These are phyloP conservation scores for Gaeumannomyces sp. DNA, from an alignment of 2,329 filamentous ascomycete species.

Conservation along the genomic window DNA sequence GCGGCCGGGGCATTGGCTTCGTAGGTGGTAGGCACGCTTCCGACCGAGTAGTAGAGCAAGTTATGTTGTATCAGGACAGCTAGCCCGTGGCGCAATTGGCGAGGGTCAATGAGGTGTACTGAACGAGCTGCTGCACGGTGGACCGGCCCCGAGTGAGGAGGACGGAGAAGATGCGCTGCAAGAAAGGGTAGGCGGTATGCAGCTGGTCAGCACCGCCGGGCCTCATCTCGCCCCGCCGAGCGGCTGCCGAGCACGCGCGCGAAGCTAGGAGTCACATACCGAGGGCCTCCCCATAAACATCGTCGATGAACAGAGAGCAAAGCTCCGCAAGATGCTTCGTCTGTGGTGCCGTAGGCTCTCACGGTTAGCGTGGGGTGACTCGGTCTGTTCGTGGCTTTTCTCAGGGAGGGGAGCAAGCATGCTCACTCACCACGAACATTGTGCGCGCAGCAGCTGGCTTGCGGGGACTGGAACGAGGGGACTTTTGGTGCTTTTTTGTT, in stretches of 20 bases:
- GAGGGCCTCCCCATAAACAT: slow-evolving; percentile 84
- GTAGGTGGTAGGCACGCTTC: slow-evolving; percentile 47
- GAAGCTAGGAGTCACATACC: slow-evolving; percentile 47
- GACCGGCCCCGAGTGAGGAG: slow-evolving; percentile 76
- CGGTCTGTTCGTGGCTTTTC: background rate
- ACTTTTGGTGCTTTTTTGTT: slow-evolving; percentile 22
- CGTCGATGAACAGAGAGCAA: slow-evolving; percentile 81
- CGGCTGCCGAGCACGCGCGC: slow-evolving; percentile 4
- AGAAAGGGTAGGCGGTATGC: slow-evolving; percentile 13
- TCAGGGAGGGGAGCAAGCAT: background rate
- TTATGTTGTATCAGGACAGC: slow-evolving; percentile 84
- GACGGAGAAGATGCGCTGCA: slow-evolving; percentile 74
- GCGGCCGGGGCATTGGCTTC: slow-evolving; percentile 75
- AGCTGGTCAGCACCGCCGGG: background rate
- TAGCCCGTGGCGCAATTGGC: slow-evolving; percentile 74
- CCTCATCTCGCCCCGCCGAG: background rate
- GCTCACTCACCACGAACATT: slow-evolving; percentile 30
- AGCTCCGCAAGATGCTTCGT: slow-evolving; percentile 77
- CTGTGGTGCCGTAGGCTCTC: slow-evolving; percentile 28
- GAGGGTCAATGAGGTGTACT: slow-evolving; percentile 66
- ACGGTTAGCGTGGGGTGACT: slow-evolving; percentile 19
- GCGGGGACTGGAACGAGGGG: slow-evolving; percentile 11
- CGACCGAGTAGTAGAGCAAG: slow-evolving; percentile 66
- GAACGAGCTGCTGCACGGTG: slow-evolving; percentile 60
- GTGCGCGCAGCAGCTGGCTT: background rate